These are phyloP conservation scores for Naganishia vishniacii DNA, from an alignment of 768 basidiomycete genomes.

Conservation along the genomic window DNA sequence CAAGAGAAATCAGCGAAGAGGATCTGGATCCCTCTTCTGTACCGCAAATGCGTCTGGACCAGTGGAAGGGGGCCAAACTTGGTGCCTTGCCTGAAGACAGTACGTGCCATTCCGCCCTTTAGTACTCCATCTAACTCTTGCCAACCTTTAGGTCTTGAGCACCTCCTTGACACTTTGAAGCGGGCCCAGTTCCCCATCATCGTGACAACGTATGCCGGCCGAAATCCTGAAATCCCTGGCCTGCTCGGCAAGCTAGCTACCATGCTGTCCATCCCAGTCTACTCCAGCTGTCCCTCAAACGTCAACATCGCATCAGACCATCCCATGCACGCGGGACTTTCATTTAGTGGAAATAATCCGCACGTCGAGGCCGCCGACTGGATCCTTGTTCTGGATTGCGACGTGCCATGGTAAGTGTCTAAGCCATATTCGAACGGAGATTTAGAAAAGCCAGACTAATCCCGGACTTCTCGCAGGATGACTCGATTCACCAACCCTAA, in stretches of 20 bases:
- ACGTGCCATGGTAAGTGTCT: conserved; percentile 57
- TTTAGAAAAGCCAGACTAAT: neutral
- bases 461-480: conserved; percentile 19
- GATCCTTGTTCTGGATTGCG: conserved; percentile 62
- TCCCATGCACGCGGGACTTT: conserved; percentile 56
- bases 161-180: conserved; percentile 51
- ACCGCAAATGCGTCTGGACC: conserved; percentile 41
- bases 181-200: conserved; percentile 59
- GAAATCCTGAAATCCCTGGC: conserved; percentile 54
- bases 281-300: conserved; percentile 54
- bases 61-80: conserved; percentile 58
- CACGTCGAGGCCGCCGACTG: conserved; percentile 59
- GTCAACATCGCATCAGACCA: conserved; percentile 60
- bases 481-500: conserved; percentile 51
- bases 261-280: conserved; percentile 57
- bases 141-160: neutral
- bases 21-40: conserved; percentile 53
- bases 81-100: conserved; percentile 53
- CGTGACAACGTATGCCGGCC: conserved; percentile 61
- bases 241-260: conserved; percentile 55
- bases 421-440: neutral
- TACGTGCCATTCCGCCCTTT: conserved; percentile 29
- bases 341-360: conserved; percentile 54
- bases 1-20: conserved; percentile 67
- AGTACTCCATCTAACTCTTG: neutral